Conservation (phyloP, 495 filamentous ascomycete genomes). For the Hyaloscypha variabilis region DNA sequence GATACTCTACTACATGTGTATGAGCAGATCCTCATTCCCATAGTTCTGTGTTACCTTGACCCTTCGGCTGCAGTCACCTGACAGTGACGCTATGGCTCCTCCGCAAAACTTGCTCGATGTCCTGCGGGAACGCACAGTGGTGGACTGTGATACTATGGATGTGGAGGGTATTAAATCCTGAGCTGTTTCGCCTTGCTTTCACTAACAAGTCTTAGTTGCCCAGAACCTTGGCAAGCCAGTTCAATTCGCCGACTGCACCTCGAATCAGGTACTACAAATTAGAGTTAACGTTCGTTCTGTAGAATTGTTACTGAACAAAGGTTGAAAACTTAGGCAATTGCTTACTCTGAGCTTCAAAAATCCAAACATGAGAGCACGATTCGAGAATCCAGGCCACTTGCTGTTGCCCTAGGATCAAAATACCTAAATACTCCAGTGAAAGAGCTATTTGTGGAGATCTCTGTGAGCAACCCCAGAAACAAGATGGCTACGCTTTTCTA, state of each 20-base stretch:
- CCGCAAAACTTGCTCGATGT: conserved; percentile 32
- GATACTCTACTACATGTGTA: background rate
- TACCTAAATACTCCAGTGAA: conserved; percentile 44
- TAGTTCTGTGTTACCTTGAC: background rate
- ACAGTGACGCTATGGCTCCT: conserved; percentile 32
- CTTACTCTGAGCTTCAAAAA: conserved; percentile 58
- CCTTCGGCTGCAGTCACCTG: conserved; percentile 3
- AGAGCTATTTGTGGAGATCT: conserved; percentile 61
- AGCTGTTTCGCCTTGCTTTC: background rate
- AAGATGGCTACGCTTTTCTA: background rate
- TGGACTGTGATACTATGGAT: conserved; percentile 67
- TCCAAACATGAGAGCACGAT: conserved; percentile 47
- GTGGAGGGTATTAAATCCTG: conserved; percentile 44
- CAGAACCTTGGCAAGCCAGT: conserved; percentile 43
- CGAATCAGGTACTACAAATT: conserved; percentile 54
- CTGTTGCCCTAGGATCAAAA: conserved; percentile 13
- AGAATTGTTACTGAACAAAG: background rate
- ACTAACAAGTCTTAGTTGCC: conserved; percentile 46
- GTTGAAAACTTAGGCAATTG: conserved; percentile 53
- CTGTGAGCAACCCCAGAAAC: conserved; percentile 32
- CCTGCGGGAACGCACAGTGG: conserved; percentile 49
- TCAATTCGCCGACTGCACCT: conserved; percentile 68
- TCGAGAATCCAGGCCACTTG: conserved; percentile 45
- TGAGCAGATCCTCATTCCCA: background rate
- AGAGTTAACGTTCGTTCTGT: background rate